Evolutionary conservation across 1,284 basidiomycete species (phyloP).

Genomic region (Neotropicomus parvogracilis): DNA sequence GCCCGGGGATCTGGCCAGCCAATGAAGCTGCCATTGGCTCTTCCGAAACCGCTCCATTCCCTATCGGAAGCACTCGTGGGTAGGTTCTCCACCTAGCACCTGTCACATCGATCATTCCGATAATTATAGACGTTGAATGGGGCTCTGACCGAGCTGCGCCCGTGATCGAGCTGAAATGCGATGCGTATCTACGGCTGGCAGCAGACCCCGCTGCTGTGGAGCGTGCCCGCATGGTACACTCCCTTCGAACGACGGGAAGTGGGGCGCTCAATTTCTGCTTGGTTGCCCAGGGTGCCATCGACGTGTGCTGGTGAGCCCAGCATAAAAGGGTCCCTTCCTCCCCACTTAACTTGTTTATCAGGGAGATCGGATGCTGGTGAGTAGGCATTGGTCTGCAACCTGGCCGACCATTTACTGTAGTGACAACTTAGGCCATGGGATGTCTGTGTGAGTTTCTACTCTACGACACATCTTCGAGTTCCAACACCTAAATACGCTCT

Average conservation of each 20-base stretch:
- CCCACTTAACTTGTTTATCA: slow-evolving; percentile 30
- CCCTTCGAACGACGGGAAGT: slow-evolving; percentile 78
- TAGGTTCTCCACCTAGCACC: slow-evolving; percentile 20
- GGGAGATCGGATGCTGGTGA: slow-evolving; percentile 87
- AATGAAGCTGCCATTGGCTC: slow-evolving; percentile 65
- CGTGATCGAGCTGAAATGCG: slow-evolving; percentile 65
- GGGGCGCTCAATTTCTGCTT: slow-evolving; percentile 81
- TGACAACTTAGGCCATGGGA: slow-evolving; percentile 63
- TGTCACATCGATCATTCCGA: background rate
- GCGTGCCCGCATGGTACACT: slow-evolving; percentile 83
- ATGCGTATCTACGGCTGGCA: slow-evolving; percentile 72
- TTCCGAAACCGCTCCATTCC: slow-evolving; percentile 64
- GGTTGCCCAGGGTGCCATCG: slow-evolving; percentile 81
- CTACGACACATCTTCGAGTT: background rate
- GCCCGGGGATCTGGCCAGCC: slow-evolving; percentile 47
- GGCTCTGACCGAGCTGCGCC: slow-evolving; percentile 74
- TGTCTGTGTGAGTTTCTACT: slow-evolving; percentile 57
- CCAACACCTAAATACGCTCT: background rate
- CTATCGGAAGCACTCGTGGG: slow-evolving; percentile 83
- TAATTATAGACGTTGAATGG: slow-evolving; percentile 76
- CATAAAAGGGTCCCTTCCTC: background rate
- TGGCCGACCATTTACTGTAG: background rate
- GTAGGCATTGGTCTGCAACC: slow-evolving; percentile 13
- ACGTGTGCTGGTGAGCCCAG: slow-evolving; percentile 70
- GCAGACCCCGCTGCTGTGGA: slow-evolving; percentile 60